Evolutionary conservation across 495 filamentous ascomycete genomes (phyloP).

Genomic region (Aspergillus steynii): DNA sequence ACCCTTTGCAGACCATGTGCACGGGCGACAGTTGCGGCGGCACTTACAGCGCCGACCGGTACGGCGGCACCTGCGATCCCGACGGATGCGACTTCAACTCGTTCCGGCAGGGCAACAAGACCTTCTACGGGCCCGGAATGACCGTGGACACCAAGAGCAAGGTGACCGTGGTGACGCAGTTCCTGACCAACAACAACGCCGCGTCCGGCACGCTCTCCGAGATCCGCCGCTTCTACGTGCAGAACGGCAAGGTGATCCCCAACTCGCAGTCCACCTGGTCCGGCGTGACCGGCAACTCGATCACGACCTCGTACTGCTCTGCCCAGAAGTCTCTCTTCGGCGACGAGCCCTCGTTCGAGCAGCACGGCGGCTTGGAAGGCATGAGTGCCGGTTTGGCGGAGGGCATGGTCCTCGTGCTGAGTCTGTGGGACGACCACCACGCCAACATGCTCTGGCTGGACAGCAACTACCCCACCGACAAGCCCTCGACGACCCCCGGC

Average conservation of each 20-base stretch:
- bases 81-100: slow-evolving; percentile 81
- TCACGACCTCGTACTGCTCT: slow-evolving; percentile 63
- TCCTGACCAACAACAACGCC: slow-evolving; percentile 59
- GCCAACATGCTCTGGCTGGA: slow-evolving; percentile 82
- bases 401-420: slow-evolving; percentile 71
- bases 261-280: slow-evolving; percentile 56
- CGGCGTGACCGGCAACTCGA: slow-evolving; percentile 54
- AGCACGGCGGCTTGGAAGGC: slow-evolving; percentile 57
- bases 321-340: slow-evolving; percentile 61
- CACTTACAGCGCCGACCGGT: slow-evolving; percentile 42
- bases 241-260: slow-evolving; percentile 61
- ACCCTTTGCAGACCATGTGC: slow-evolving; percentile 57
- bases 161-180: slow-evolving; percentile 72
- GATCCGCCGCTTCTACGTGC: slow-evolving; percentile 73
- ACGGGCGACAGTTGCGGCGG: slow-evolving; percentile 56
- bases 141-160: slow-evolving; percentile 63
- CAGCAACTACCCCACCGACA: slow-evolving; percentile 63
- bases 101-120: slow-evolving; percentile 62
- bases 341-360: slow-evolving; percentile 57
- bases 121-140: slow-evolving; percentile 62
- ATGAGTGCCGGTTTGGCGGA: slow-evolving; percentile 56
- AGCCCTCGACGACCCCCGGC: slow-evolving; percentile 53
- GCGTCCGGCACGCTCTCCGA: slow-evolving; percentile 55
- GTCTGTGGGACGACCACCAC: slow-evolving; percentile 71
- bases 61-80: slow-evolving; percentile 66